phyloP scores from a whole-genome alignment of 2,329 filamentous ascomycete species.

The Colletotrichum eleusines region DNA sequence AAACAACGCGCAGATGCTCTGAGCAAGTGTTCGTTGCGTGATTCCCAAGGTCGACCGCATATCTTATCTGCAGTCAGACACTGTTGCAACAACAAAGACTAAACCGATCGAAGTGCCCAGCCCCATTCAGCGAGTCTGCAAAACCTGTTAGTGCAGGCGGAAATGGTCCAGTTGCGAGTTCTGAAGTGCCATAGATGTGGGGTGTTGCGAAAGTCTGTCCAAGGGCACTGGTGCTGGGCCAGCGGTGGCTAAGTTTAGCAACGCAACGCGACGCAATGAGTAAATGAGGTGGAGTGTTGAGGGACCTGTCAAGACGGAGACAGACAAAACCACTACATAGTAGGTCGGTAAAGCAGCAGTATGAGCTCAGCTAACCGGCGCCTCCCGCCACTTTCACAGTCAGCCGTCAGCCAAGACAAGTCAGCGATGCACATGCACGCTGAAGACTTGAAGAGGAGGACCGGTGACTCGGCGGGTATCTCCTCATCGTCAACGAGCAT shows the following conservation, averaged over 20 bases:
- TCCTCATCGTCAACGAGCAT: not conserved
- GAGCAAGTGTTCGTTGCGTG: not conserved
- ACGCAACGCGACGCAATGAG: conserved; percentile 3
- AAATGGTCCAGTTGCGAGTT: not conserved
- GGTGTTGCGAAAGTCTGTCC: not conserved
- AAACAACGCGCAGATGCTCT: not conserved
- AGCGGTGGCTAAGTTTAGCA: conserved; percentile 38
- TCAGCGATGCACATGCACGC: not conserved
- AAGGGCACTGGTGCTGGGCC: conserved; percentile 11
- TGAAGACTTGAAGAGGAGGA: not conserved
- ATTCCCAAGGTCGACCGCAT: not conserved
- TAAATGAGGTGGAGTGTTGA: not conserved
- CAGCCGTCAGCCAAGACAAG: conserved; percentile 4
- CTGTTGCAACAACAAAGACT: not conserved
- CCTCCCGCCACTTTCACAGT: conserved; percentile 10
- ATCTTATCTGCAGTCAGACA: not conserved
- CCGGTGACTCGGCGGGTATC: not conserved
- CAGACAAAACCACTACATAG: not conserved
- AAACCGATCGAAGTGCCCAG: not conserved
- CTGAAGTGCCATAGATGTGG: not conserved
- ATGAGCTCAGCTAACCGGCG: conserved; percentile 9
- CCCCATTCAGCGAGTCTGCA: conserved; percentile 11
- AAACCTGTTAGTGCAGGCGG: not conserved
- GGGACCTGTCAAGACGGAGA: not conserved
- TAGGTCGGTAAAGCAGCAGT: no score